Conservation (phyloP, 2,329 filamentous ascomycete species). For the Dendryphion nanum region DNA sequence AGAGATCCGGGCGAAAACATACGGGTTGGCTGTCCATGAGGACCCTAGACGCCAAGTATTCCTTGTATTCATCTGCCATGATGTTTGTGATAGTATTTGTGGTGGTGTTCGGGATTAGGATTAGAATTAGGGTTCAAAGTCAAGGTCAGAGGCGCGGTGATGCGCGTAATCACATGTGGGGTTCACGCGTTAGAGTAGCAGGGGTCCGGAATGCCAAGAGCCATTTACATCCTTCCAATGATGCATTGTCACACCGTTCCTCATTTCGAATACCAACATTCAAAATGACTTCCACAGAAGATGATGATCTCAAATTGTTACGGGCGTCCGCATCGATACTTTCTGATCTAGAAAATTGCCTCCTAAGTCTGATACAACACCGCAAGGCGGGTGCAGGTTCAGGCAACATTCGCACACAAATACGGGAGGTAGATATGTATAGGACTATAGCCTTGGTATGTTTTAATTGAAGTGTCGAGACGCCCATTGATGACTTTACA, state of each 20-base stretch:
- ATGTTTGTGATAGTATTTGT: constrained; percentile 1
- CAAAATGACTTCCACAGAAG: constrained; percentile 40
- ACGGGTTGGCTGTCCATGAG: constrained; percentile 74
- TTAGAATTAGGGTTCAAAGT: constrained; percentile 3
- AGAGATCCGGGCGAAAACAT: constrained; percentile 26
- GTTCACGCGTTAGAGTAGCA: too few relatives aligned
- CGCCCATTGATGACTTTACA: constrained; percentile 11
- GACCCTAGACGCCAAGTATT: constrained; percentile 72
- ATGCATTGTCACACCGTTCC: too few relatives aligned
- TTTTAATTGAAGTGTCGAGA: background rate
- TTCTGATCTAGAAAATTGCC: constrained; percentile 26
- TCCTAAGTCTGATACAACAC: constrained; percentile 41
- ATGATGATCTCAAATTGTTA: constrained; percentile 47
- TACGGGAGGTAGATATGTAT: constrained; percentile 41
- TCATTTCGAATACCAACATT: too few relatives aligned
- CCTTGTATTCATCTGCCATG: constrained; percentile 59
- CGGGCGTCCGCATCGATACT: constrained; percentile 41
- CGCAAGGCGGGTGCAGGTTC: constrained; percentile 15
- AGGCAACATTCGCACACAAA: constrained; percentile 33
- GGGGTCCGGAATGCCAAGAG: too few relatives aligned
- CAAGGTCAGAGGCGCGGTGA: constrained; percentile 5
- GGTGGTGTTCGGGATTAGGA: constrained; percentile 7
- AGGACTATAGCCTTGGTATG: constrained; percentile 37
- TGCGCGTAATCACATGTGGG: constrained; percentile 1
- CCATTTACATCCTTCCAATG: too few relatives aligned